Evolutionary conservation across 306 rosid genomes (phyloP).

Genomic region (Prunus persica): Prunus_persica_NCBIv2 NC_034009.1:37642001-37642500

Average conservation of each 20-base stretch:
- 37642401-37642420: constrained; percentile 36
- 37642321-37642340: constrained; percentile 34
- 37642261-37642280: constrained; percentile 29
- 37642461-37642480: constrained; percentile 36
- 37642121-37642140: background rate
- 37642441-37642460: constrained; percentile 37
- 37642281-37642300: constrained; percentile 22
- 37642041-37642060: no score
- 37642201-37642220: constrained; percentile 26
- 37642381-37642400: constrained; percentile 39
- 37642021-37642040: no score
- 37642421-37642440: constrained; percentile 41
- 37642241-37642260: constrained; percentile 40
- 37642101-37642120: no score
- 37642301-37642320: constrained; percentile 34
- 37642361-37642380: constrained; percentile 33
- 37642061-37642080: no score
- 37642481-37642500: constrained; percentile 35
- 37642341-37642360: constrained; percentile 31
- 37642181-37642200: background rate
- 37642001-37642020: no score
- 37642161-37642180: background rate
- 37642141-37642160: background rate
- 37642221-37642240: constrained; percentile 30
- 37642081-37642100: no score